Conservation (phyloP, 2,329 filamentous ascomycete species). For the Clathrospora elynae region DNA sequence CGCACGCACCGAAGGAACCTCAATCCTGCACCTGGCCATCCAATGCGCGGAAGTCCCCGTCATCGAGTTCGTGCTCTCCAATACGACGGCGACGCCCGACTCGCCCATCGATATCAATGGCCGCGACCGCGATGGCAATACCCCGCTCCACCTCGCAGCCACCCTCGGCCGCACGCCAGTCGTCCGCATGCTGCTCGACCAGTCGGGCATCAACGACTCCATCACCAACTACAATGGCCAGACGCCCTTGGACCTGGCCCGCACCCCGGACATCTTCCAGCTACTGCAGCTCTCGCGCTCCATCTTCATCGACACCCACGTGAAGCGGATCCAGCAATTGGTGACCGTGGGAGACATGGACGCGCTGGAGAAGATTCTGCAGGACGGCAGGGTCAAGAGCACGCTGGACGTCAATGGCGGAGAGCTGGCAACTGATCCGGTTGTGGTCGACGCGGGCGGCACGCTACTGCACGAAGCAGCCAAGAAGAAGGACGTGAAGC, state of each 20-base stretch:
- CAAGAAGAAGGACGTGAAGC: slow-evolving; percentile 79
- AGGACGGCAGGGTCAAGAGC: slow-evolving; percentile 83
- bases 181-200: slow-evolving; percentile 82
- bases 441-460: slow-evolving; percentile 80
- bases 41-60: slow-evolving; percentile 93
- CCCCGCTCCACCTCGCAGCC: slow-evolving; percentile 85
- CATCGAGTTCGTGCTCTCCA: slow-evolving; percentile 89
- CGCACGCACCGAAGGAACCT: slow-evolving; percentile 73
- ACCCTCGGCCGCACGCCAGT: slow-evolving; percentile 78
- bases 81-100: slow-evolving; percentile 55
- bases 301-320: slow-evolving; percentile 84
- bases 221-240: slow-evolving; percentile 83
- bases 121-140: slow-evolving; percentile 92
- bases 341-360: slow-evolving; percentile 76
- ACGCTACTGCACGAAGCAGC: slow-evolving; percentile 93
- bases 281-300: slow-evolving; percentile 88
- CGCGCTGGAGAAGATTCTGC: slow-evolving; percentile 75
- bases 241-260: slow-evolving; percentile 83
- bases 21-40: slow-evolving; percentile 88
- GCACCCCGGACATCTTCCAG: slow-evolving; percentile 94
- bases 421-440: slow-evolving; percentile 81
- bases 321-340: slow-evolving; percentile 81
- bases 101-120: slow-evolving; percentile 82
- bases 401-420: slow-evolving; percentile 90
- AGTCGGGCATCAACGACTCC: slow-evolving; percentile 84